Percentiles rank a stretch among this genome's conserved stretches.
Evolutionary conservation across 2,329 filamentous ascomycete species (phyloP).

Genomic region (Tolypocladium inflatum): DNA sequence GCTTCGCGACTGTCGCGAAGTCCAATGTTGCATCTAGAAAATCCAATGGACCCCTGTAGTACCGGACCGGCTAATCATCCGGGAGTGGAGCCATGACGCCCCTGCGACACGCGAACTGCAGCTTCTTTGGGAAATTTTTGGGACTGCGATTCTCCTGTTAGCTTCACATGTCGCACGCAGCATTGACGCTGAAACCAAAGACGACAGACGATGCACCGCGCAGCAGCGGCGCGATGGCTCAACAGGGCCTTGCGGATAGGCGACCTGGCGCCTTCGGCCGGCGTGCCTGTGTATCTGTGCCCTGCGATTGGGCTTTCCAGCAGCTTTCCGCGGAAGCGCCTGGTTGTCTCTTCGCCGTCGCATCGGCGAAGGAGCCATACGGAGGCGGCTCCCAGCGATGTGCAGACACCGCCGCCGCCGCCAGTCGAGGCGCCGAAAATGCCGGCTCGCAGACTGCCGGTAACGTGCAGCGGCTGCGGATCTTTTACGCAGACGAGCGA

Average conservation of each 20-base stretch:
- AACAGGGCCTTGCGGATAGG: slow-evolving; percentile 31
- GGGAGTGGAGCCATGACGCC: slow-evolving; percentile 1
- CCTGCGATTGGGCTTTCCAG: slow-evolving; percentile 25
- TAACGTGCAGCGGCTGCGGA: slow-evolving; percentile 55
- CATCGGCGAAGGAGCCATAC: slow-evolving; percentile 18
- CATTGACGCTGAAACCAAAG: not conserved
- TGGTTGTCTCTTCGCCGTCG: slow-evolving; percentile 3
- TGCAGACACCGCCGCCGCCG: not conserved
- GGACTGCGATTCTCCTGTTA: not conserved
- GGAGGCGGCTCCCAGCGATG: slow-evolving; percentile 7
- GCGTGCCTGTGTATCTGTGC: slow-evolving; percentile 39
- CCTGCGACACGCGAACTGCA: not conserved
- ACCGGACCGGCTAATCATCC: slow-evolving; percentile 15
- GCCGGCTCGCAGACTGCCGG: slow-evolving; percentile 31
- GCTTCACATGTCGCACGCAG: not conserved
- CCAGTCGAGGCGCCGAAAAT: not conserved
- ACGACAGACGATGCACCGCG: slow-evolving; percentile 30
- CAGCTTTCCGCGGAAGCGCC: slow-evolving; percentile 6
- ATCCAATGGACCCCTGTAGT: slow-evolving; percentile 11
- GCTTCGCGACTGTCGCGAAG: not conserved
- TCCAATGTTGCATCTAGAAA: slow-evolving; percentile 12
- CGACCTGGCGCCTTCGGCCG: slow-evolving; percentile 23
- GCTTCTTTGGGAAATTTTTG: not conserved
- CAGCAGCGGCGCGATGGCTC: slow-evolving; percentile 31
- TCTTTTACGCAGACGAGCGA: slow-evolving; percentile 50